These are phyloP conservation scores for Graphium sp. DNA, from an alignment of 2,329 filamentous ascomycete genomes.

Conservation along the genomic window DNA sequence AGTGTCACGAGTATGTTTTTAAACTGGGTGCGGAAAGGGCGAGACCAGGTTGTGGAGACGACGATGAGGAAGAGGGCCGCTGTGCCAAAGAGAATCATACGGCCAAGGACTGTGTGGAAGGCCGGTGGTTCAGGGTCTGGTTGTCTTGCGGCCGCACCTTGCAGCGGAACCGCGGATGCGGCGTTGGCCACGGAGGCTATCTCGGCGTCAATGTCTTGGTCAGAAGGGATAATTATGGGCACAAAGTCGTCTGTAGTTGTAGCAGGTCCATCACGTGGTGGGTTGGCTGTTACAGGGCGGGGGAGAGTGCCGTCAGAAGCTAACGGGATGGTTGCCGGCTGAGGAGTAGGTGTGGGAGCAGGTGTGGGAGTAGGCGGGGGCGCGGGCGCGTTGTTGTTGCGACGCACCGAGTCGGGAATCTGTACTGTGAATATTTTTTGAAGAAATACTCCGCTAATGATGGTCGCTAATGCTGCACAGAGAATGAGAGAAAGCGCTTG, in stretches of 20 bases:
- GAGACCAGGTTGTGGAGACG: constrained; percentile 44
- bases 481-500: constrained; percentile 37
- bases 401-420: constrained; percentile 32
- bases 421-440: constrained; percentile 44
- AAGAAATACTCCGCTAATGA: constrained; percentile 39
- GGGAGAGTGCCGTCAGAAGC: constrained; percentile 16
- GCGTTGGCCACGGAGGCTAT: constrained; percentile 22
- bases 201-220: constrained; percentile 46
- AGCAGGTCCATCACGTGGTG: constrained; percentile 7
- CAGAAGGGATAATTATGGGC: constrained; percentile 44
- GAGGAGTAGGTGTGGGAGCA: constrained; percentile 14
- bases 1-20: constrained; percentile 48
- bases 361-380: background rate
- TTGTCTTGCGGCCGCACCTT: constrained; percentile 9
- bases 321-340: constrained; percentile 9
- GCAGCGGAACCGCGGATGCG: constrained; percentile 17
- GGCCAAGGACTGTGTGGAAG: constrained; percentile 38
- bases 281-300: constrained; percentile 19
- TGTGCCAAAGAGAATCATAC: constrained; percentile 37
- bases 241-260: too few species aligned
- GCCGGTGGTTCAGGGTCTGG: constrained; percentile 14
- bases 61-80: constrained; percentile 40
- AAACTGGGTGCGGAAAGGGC: constrained; percentile 34
- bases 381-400: constrained; percentile 17
- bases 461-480: constrained; percentile 35